Evolutionary conservation across 2,329 filamentous ascomycete species (phyloP).

Genomic region (Nemania bipapillata): DNA sequence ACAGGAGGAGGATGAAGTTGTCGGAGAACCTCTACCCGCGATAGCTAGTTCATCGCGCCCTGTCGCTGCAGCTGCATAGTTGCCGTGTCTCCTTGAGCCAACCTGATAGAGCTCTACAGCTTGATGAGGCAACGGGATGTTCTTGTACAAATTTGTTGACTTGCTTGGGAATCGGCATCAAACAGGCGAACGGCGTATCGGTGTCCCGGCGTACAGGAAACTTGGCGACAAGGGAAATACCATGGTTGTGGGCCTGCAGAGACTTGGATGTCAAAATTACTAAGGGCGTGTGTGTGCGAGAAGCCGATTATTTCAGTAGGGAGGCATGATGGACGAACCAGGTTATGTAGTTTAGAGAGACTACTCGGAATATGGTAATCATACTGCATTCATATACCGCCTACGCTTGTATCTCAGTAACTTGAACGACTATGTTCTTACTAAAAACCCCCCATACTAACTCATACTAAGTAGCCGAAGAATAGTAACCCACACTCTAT

Average conservation of each 20-base stretch:
- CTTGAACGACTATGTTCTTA: background rate
- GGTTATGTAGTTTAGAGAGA: constrained; percentile 30
- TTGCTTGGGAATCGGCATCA: constrained; percentile 47
- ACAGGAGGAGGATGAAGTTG: constrained; percentile 58
- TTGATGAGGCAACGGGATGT: constrained; percentile 43
- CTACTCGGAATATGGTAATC: constrained; percentile 19
- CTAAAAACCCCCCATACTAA: background rate
- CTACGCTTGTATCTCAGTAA: background rate
- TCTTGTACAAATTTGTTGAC: constrained; percentile 52
- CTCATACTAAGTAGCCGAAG: background rate
- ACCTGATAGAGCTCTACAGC: constrained; percentile 32
- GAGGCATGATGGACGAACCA: constrained; percentile 26
- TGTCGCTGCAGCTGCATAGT: constrained; percentile 50
- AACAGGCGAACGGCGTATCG: constrained; percentile 47
- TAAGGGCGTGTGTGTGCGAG: constrained; percentile 30
- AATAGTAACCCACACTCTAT: background rate
- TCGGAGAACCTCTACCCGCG: constrained; percentile 51
- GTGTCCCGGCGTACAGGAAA: constrained; percentile 43
- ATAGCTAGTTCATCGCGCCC: constrained; percentile 50
- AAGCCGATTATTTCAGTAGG: constrained; percentile 23
- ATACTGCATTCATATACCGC: background rate
- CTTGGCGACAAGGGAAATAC: constrained; percentile 49
- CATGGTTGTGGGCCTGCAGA: constrained; percentile 49
- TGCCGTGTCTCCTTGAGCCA: constrained; percentile 7
- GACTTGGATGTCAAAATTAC: constrained; percentile 46